phyloP scores from a whole-genome alignment of 352 stramenopile species.

The Phytopythium sindhum region DNA sequence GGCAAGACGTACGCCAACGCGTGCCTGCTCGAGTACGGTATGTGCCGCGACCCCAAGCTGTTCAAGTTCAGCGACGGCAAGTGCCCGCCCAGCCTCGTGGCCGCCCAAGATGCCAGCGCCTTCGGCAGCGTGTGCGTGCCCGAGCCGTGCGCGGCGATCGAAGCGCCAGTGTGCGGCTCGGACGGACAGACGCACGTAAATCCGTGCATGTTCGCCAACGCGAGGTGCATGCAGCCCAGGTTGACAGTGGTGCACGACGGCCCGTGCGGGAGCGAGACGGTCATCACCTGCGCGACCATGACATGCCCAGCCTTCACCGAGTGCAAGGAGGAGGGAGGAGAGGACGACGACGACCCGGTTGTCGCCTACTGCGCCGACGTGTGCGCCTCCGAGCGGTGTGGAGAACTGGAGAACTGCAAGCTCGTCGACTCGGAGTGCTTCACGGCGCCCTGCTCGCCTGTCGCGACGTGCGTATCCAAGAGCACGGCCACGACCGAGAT shows the following conservation, averaged over 20 bases:
- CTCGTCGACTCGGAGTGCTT: conserved; percentile 44
- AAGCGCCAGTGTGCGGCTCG: conserved; percentile 33
- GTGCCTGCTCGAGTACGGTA: conserved; percentile 50
- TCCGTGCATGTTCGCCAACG: conserved; percentile 34
- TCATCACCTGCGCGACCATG: conserved; percentile 37
- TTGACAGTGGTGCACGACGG: conserved; percentile 42
- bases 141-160: conserved; percentile 29
- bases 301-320: conserved; percentile 45
- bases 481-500: conserved; percentile 1
- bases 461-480: conserved; percentile 51
- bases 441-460: conserved; percentile 49
- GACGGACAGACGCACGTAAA: conserved; percentile 41
- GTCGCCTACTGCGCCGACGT: conserved; percentile 52
- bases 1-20: conserved; percentile 57
- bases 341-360: conserved; percentile 12
- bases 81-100: conserved; percentile 26
- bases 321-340: conserved; percentile 28
- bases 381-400: conserved; percentile 46
- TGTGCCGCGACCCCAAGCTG: conserved; percentile 34
- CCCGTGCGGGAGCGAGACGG: conserved; percentile 37
- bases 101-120: conserved; percentile 6
- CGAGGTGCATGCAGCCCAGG: conserved; percentile 20
- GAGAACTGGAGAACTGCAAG: conserved; percentile 38
- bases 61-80: conserved; percentile 37
- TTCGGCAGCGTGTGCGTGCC: conserved; percentile 31